Conservation (phyloP, 1,284 basidiomycete genomes). For the Schizophyllum amplum region DNA sequence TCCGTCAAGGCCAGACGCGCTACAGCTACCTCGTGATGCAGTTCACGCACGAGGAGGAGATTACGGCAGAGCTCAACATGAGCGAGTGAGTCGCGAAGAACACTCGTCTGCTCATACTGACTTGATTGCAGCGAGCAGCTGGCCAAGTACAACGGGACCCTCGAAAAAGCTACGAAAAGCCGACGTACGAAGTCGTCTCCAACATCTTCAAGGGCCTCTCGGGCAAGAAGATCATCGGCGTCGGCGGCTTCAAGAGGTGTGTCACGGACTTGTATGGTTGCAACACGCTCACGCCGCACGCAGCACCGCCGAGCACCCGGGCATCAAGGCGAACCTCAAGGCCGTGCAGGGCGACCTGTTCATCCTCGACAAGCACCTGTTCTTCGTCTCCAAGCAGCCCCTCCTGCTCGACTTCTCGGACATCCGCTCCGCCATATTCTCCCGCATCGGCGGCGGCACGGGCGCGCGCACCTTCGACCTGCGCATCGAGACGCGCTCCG, state of each 20-base stretch:
- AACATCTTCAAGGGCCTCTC: slow-evolving; percentile 90
- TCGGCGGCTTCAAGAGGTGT: slow-evolving; percentile 70
- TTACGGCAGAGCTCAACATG: slow-evolving; percentile 93
- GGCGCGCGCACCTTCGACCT: slow-evolving; percentile 94
- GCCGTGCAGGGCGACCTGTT: slow-evolving; percentile 96
- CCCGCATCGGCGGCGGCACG: slow-evolving; percentile 86
- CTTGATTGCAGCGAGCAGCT: slow-evolving; percentile 53
- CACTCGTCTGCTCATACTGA: neutral
- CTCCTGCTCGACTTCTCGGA: slow-evolving; percentile 88
- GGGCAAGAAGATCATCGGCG: slow-evolving; percentile 84
- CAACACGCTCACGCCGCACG: neutral
- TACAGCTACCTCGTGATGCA: slow-evolving; percentile 99
- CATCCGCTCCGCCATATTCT: slow-evolving; percentile 89
- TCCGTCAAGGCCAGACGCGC: slow-evolving; percentile 95
- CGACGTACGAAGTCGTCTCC: slow-evolving; percentile 94
- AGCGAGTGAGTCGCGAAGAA: slow-evolving; percentile 46
- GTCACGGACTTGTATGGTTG: neutral
- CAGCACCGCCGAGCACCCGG: slow-evolving; percentile 70
- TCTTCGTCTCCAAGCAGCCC: slow-evolving; percentile 97
- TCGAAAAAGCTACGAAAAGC: slow-evolving; percentile 88
- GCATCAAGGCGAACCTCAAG: slow-evolving; percentile 96
- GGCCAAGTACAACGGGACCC: slow-evolving; percentile 61
- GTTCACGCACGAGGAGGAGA: slow-evolving; percentile 94
- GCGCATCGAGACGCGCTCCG: slow-evolving; percentile 78
- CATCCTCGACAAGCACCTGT: slow-evolving; percentile 95